Evolutionary conservation across 352 stramenopile species (phyloP).

Genomic region (Phytophthora foliorum): DNA sequence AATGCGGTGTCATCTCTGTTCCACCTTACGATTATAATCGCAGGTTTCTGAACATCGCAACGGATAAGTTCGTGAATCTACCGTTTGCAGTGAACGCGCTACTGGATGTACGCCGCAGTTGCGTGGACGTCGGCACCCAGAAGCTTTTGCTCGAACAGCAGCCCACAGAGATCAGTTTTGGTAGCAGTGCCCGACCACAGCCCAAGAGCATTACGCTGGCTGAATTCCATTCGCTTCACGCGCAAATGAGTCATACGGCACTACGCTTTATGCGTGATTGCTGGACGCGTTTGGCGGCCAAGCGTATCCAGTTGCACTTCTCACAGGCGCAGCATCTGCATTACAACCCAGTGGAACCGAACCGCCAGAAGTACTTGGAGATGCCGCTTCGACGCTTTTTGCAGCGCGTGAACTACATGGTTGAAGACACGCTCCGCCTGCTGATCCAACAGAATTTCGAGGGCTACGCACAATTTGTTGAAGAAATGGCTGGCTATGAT

Average conservation of each 20-base stretch:
- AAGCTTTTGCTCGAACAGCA: conserved; percentile 80
- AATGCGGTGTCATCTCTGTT: conserved; percentile 65
- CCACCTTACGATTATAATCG: conserved; percentile 78
- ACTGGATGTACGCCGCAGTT: conserved; percentile 77
- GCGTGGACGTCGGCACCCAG: conserved; percentile 66
- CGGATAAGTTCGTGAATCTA: conserved; percentile 78
- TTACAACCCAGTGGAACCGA: conserved; percentile 77
- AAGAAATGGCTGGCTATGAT: conserved; percentile 70
- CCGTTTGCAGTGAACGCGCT: conserved; percentile 76
- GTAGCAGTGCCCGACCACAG: conserved; percentile 32
- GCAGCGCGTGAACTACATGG: conserved; percentile 86
- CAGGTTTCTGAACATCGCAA: conserved; percentile 65
- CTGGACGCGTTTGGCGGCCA: conserved; percentile 77
- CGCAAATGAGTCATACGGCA: conserved; percentile 75
- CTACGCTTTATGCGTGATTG: conserved; percentile 83
- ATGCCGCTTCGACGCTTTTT: conserved; percentile 68
- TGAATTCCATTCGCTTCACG: conserved; percentile 77
- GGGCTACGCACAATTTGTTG: conserved; percentile 74
- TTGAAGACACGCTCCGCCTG: conserved; percentile 74
- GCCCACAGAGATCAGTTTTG: conserved; percentile 71
- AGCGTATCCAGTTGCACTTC: conserved; percentile 80
- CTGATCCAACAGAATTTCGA: conserved; percentile 78
- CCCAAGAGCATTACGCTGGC: conserved; percentile 76
- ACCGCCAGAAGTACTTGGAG: conserved; percentile 74
- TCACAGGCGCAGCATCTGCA: conserved; percentile 52